Evolutionary conservation across 2,329 filamentous ascomycete genomes (phyloP).

Genomic region (Cladosporium sp.): DNA sequence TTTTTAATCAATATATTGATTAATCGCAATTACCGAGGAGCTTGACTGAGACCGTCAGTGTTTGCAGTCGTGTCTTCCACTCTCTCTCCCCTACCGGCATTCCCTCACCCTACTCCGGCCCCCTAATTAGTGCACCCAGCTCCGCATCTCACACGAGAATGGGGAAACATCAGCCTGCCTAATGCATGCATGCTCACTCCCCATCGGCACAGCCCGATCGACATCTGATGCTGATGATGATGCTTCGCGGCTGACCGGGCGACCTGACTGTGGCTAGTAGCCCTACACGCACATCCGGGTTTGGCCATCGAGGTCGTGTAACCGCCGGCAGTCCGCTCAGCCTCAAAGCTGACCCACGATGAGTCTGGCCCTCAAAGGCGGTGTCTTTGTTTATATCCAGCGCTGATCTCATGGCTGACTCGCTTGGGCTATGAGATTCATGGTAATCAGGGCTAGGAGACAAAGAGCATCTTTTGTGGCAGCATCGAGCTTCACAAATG

Average conservation of each 20-base stretch:
- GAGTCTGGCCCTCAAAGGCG: background rate
- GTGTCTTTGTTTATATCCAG: background rate
- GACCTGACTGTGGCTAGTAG: background rate
- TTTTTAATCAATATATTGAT: too few species aligned
- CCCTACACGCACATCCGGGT: too few species aligned
- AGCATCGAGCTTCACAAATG: too few species aligned
- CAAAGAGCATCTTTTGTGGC: background rate
- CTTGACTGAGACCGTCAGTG: too few species aligned
- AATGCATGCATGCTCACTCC: background rate
- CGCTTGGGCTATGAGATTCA: background rate
- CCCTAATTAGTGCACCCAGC: background rate
- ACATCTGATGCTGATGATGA: too few species aligned
- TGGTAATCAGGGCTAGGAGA: background rate
- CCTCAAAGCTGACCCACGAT: constrained; percentile 4
- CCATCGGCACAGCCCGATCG: background rate
- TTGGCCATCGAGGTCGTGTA: constrained; percentile 8
- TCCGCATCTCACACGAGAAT: constrained; percentile 1
- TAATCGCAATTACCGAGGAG: too few species aligned
- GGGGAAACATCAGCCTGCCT: constrained; percentile 1
- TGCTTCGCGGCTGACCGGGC: background rate
- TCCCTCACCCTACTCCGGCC: background rate
- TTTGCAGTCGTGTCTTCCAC: too few species aligned
- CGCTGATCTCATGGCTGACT: background rate
- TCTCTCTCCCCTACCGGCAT: background rate
- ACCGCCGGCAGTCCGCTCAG: background rate